Evolutionary conservation across 2,329 filamentous ascomycete species (phyloP).

Genomic region (Ceratocystis alfenasii): DNA sequence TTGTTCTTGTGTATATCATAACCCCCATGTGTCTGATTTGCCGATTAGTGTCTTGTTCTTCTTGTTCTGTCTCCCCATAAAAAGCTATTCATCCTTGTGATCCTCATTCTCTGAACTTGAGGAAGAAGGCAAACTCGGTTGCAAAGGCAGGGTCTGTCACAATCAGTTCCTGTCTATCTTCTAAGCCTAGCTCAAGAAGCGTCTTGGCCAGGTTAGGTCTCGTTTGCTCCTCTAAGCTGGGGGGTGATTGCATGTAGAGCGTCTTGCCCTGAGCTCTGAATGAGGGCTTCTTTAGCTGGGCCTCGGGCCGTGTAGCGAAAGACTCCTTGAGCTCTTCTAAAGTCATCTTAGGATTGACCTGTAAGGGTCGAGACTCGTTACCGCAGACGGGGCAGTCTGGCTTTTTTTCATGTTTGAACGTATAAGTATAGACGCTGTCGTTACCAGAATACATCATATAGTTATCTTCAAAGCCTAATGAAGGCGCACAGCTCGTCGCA

Average conservation of each 20-base stretch:
- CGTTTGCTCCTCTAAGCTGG: constrained; percentile 72
- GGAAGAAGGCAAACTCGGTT: constrained; percentile 50
- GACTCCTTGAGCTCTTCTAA: constrained; percentile 77
- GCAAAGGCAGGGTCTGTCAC: constrained; percentile 85
- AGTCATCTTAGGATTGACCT: constrained; percentile 57
- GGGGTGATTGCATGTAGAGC: constrained; percentile 78
- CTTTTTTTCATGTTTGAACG: constrained; percentile 89
- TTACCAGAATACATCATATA: constrained; percentile 99
- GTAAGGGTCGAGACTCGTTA: constrained; percentile 62
- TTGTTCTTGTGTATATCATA: not conserved
- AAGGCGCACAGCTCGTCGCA: constrained; percentile 67
- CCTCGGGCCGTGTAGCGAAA: constrained; percentile 69
- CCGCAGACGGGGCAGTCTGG: constrained; percentile 91
- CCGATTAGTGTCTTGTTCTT: not conserved
- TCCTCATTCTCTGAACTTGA: constrained; percentile 34
- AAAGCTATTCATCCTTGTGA: not conserved
- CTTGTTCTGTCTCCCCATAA: not conserved
- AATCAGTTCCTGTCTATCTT: constrained; percentile 75
- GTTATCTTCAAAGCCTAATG: constrained; percentile 65
- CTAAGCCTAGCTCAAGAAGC: constrained; percentile 58
- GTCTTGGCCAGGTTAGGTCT: constrained; percentile 70
- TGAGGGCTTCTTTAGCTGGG: constrained; percentile 88
- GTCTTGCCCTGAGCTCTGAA: constrained; percentile 68
- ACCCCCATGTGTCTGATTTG: not conserved
- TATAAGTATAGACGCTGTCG: constrained; percentile 92